These are phyloP conservation scores for Ogataea nonfermentans DNA, from an alignment of 805 yeast genomes.

Conservation along the genomic window DNA sequence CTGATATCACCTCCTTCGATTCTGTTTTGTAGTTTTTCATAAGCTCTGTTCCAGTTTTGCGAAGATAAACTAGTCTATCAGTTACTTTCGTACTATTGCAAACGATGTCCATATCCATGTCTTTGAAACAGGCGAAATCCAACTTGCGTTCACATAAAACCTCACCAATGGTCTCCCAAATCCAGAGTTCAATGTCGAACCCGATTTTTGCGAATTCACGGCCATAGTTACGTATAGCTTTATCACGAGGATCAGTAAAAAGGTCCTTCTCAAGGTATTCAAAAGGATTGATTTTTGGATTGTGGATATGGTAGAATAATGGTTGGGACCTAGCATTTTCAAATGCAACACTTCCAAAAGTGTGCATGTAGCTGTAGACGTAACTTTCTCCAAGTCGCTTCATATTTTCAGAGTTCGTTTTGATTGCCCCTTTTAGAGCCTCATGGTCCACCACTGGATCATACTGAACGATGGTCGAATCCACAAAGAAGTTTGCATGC, in stretches of 20 bases:
- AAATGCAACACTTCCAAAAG: slow-evolving; percentile 18
- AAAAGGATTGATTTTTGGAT: slow-evolving; percentile 51
- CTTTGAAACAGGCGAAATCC: slow-evolving; percentile 23
- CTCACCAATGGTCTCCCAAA: slow-evolving; percentile 26
- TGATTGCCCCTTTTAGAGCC: slow-evolving; percentile 17
- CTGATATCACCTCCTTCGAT: neutral
- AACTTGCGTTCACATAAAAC: slow-evolving; percentile 22
- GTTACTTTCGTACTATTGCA: slow-evolving; percentile 23
- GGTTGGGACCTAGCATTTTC: slow-evolving; percentile 18
- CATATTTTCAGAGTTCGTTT: slow-evolving; percentile 6
- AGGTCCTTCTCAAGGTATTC: slow-evolving; percentile 18
- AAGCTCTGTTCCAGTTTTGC: slow-evolving; percentile 16
- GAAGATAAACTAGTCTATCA: slow-evolving; percentile 27
- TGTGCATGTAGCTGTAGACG: slow-evolving; percentile 21
- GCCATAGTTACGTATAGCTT: slow-evolving; percentile 22
- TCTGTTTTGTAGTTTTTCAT: slow-evolving; percentile 4
- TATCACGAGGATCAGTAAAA: slow-evolving; percentile 17
- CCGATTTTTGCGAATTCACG: slow-evolving; percentile 16
- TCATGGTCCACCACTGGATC: slow-evolving; percentile 29
- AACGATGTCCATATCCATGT: slow-evolving; percentile 16
- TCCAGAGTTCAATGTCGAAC: slow-evolving; percentile 24
- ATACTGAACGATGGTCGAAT: slow-evolving; percentile 32
- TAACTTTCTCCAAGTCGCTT: slow-evolving; percentile 10
- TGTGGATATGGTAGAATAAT: slow-evolving; percentile 41
- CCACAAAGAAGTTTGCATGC: slow-evolving; percentile 24